Evolutionary conservation across 2,329 filamentous ascomycete genomes (phyloP).

Genomic region (Penicillium sp.): DNA sequence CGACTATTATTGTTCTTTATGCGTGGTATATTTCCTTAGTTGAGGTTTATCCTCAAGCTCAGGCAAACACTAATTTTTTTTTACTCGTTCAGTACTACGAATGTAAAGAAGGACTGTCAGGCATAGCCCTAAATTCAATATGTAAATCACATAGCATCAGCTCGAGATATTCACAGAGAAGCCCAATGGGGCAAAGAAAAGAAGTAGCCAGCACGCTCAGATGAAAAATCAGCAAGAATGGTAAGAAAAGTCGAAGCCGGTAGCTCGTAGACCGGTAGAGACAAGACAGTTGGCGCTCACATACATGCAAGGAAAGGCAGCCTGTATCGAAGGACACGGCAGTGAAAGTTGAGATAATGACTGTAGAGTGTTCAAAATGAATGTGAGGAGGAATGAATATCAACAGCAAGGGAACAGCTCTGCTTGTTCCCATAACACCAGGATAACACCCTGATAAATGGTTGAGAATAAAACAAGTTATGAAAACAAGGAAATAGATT

Average conservation of each 20-base stretch:
- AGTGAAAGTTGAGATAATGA: not conserved
- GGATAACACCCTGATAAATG: not conserved
- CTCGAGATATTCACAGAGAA: constrained; percentile 5
- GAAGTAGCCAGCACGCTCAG: constrained; percentile 1
- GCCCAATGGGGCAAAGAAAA: not conserved
- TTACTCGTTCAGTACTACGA: not conserved
- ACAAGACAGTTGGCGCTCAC: constrained; percentile 22
- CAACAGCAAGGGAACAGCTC: not conserved
- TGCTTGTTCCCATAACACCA: not conserved
- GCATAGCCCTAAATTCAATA: not conserved
- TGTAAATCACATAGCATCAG: not conserved
- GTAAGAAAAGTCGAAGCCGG: constrained; percentile 8
- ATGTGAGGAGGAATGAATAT: not conserved
- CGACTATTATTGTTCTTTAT: too few species aligned
- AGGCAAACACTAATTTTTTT: not conserved
- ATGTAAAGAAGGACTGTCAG: not conserved
- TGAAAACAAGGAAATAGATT: not conserved
- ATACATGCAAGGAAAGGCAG: constrained; percentile 20
- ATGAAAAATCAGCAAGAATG: constrained; percentile 7
- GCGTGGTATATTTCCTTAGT: too few species aligned
- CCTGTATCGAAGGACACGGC: not conserved
- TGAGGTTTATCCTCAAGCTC: not conserved
- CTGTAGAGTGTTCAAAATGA: not conserved
- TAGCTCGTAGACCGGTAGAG: constrained; percentile 9
- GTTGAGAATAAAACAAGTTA: not conserved